Evolutionary conservation across 2,329 filamentous ascomycete species (phyloP).

Genomic region (Beauveria asiatica): DNA sequence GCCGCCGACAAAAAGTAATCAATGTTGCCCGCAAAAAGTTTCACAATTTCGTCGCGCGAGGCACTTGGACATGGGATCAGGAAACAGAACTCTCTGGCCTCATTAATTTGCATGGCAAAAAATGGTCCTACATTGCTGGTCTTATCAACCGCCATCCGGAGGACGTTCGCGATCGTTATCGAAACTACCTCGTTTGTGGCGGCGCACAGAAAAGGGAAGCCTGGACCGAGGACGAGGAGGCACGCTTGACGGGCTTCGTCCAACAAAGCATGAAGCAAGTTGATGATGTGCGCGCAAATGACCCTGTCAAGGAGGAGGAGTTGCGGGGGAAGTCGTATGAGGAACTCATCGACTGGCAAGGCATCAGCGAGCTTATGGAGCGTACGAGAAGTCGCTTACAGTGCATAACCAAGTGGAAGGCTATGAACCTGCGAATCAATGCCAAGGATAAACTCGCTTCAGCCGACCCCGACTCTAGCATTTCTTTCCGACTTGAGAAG

Average conservation of each 20-base stretch:
- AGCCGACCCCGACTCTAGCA: constrained; percentile 23
- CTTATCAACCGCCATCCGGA: constrained; percentile 55
- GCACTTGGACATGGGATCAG: constrained; percentile 34
- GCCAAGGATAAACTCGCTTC: constrained; percentile 26
- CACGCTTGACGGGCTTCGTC: constrained; percentile 42
- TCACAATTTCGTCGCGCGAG: constrained; percentile 53
- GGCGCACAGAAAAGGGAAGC: constrained; percentile 40
- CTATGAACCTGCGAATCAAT: constrained; percentile 28
- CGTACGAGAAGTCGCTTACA: constrained; percentile 56
- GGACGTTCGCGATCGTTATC: constrained; percentile 62
- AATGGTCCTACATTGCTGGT: constrained; percentile 56
- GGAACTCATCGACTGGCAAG: constrained; percentile 54
- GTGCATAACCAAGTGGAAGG: constrained; percentile 60
- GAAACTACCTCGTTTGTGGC: constrained; percentile 56
- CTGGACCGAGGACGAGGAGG: constrained; percentile 57
- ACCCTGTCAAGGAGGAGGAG: constrained; percentile 19
- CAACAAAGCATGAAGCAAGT: constrained; percentile 42
- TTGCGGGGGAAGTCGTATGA: constrained; percentile 36
- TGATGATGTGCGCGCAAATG: constrained; percentile 27
- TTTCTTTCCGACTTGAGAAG: constrained; percentile 34
- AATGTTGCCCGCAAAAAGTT: constrained; percentile 53
- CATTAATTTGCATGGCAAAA: constrained; percentile 31
- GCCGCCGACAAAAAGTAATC: constrained; percentile 45
- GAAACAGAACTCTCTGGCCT: constrained; percentile 28
- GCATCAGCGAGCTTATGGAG: constrained; percentile 54